These are phyloP conservation scores for Strigomonas culicis DNA, from an alignment of 208 protist genomes.

Conservation along the genomic window DNA sequence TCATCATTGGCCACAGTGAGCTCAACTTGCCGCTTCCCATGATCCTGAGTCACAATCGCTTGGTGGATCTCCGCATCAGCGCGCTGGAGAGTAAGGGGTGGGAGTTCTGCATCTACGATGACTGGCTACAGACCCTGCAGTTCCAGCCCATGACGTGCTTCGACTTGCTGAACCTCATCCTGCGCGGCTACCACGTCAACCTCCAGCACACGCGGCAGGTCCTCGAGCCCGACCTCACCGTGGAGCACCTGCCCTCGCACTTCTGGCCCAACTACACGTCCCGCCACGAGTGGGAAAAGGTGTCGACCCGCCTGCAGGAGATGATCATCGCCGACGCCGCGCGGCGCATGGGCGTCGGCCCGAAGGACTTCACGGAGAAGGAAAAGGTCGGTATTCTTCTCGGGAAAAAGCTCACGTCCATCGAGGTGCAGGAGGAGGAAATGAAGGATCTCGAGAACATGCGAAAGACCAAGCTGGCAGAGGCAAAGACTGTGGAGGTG, in stretches of 20 bases:
- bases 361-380: conserved; percentile 98
- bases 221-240: conserved; percentile 96
- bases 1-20: conserved; percentile 99
- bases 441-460: conserved; percentile 98
- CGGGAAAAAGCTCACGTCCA: conserved; percentile 98
- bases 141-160: conserved; percentile 99
- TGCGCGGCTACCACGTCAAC: conserved; percentile 98
- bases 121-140: conserved; percentile 97
- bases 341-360: conserved; percentile 99
- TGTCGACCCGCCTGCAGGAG: conserved; percentile 99
- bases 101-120: conserved; percentile 99
- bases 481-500: conserved; percentile 59
- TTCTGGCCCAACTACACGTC: conserved; percentile 99
- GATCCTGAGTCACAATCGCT: conserved; percentile 98
- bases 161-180: conserved; percentile 98
- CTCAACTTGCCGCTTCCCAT: conserved; percentile 99
- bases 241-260: conserved; percentile 96
- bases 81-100: conserved; percentile 99
- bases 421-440: conserved; percentile 98
- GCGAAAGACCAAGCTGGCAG: conserved; percentile 78
- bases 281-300: conserved; percentile 98
- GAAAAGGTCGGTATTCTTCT: conserved; percentile 99
- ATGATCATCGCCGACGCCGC: conserved; percentile 99
- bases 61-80: conserved; percentile 99
- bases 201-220: conserved; percentile 96